Conservation (phyloP, 148 eudicot species). For the Diospyros lotus region DNA sequence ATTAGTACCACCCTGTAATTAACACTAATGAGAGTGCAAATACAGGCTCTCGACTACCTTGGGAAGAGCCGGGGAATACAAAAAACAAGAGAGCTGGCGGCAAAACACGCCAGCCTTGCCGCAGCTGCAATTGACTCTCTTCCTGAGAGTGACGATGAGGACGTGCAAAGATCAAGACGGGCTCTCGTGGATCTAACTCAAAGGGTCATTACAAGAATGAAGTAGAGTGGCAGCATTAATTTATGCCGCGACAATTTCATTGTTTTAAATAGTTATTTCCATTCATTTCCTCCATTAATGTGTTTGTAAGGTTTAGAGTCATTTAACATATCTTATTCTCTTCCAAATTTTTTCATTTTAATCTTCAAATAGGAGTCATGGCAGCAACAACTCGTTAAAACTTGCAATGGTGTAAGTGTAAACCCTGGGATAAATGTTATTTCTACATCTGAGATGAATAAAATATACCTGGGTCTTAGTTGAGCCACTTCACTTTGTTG, state of each 20-base stretch:
- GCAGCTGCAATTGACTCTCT: constrained; percentile 74
- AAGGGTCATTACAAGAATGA: constrained; percentile 75
- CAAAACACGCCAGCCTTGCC: constrained; percentile 73
- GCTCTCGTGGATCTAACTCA: constrained; percentile 85
- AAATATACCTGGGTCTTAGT: too few species aligned
- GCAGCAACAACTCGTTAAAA: background rate
- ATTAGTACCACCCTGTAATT: background rate
- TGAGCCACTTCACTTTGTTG: too few species aligned
- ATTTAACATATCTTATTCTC: background rate
- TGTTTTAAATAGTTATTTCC: background rate
- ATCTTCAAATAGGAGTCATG: background rate
- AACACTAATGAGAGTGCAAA: constrained; percentile 1
- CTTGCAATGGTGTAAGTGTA: background rate
- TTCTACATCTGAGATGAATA: too few species aligned
- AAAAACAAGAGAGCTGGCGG: constrained; percentile 75
- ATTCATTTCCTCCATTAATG: background rate
- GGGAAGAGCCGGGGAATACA: constrained; percentile 78
- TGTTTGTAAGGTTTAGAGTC: background rate
- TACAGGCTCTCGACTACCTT: constrained; percentile 82
- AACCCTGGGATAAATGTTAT: too few species aligned
- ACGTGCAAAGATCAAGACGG: constrained; percentile 71
- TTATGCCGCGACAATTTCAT: background rate
- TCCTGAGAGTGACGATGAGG: constrained; percentile 65
- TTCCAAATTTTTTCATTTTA: background rate
- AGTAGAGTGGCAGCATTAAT: constrained; percentile 27